These are phyloP conservation scores for Uronychia binucleata DNA, from an alignment of 73 alveolate genomes.

Conservation along the genomic window DNA sequence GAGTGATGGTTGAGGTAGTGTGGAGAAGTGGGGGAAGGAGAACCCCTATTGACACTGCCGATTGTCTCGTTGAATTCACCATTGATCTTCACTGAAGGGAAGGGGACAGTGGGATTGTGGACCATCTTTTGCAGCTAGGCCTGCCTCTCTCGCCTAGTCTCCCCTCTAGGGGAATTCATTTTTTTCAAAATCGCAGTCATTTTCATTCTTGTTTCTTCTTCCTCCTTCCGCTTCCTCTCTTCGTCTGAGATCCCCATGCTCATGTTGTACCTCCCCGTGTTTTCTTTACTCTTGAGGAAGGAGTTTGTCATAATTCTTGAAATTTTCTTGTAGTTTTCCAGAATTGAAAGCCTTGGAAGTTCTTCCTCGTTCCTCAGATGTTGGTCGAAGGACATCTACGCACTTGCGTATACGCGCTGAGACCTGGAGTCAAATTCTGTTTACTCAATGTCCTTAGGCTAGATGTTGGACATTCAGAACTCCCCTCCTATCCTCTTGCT, in stretches of 20 bases:
- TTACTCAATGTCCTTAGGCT: not conserved
- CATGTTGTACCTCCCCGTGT: conserved; percentile 7
- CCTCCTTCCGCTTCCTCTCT: conserved; percentile 22
- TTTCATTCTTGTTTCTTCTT: conserved; percentile 20
- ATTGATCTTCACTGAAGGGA: not conserved
- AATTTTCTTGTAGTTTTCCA: conserved; percentile 33
- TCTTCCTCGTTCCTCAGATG: not conserved
- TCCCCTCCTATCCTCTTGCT: not conserved
- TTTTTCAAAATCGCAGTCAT: conserved; percentile 31
- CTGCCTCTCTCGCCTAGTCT: not conserved
- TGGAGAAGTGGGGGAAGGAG: too few species aligned
- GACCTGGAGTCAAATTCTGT: not conserved
- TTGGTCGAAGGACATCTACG: not conserved
- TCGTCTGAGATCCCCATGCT: conserved; percentile 9
- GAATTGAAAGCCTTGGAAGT: conserved; percentile 22
- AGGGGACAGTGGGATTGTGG: not conserved
- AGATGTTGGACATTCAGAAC: not conserved
- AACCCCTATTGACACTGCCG: too few species aligned
- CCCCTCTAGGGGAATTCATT: conserved; percentile 38
- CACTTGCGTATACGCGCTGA: not conserved
- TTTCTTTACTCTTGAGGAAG: conserved; percentile 29
- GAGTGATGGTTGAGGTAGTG: too few species aligned
- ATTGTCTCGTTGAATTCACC: too few species aligned
- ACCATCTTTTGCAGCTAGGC: not conserved
- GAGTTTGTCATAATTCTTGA: conserved; percentile 30